Conservation (phyloP, 2,329 filamentous ascomycete genomes). For the Cryphonectria japonica region DNA sequence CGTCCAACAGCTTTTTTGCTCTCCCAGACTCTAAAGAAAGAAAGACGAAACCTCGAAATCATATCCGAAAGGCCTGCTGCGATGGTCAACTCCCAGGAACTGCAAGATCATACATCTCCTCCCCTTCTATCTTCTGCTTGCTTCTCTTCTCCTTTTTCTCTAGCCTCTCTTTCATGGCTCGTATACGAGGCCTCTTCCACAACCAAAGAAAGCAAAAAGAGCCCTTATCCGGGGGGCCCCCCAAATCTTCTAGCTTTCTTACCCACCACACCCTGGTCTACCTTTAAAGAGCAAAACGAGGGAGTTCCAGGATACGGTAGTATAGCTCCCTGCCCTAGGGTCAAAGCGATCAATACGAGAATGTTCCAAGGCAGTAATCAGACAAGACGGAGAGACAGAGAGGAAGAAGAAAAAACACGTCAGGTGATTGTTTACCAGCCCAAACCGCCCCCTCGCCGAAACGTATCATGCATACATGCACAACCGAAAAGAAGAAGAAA, state of each 20-base stretch:
- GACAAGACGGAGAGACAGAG: not conserved
- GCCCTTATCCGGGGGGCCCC: too few relatives aligned
- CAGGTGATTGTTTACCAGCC: not conserved
- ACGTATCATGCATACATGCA: not conserved
- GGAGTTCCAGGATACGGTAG: not conserved
- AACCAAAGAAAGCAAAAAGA: too few relatives aligned
- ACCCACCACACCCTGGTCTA: not conserved
- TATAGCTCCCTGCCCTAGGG: not conserved
- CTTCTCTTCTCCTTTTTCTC: not conserved
- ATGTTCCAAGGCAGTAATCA: not conserved
- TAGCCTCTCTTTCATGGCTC: not conserved
- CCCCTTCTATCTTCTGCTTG: not conserved
- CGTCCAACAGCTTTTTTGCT: too few relatives aligned
- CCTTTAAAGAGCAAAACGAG: not conserved
- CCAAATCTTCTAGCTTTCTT: not conserved
- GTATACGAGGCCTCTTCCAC: not conserved
- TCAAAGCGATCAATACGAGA: not conserved
- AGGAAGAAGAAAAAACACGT: not conserved
- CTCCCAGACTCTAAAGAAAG: not conserved
- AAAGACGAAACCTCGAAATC: not conserved
- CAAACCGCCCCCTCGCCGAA: not conserved
- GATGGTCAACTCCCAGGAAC: not conserved
- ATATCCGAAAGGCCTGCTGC: not conserved
- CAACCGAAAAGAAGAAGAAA: not conserved
- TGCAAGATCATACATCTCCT: not conserved